These are phyloP conservation scores for Lipomyces kockii DNA, from an alignment of 805 yeast species.

Conservation along the genomic window DNA sequence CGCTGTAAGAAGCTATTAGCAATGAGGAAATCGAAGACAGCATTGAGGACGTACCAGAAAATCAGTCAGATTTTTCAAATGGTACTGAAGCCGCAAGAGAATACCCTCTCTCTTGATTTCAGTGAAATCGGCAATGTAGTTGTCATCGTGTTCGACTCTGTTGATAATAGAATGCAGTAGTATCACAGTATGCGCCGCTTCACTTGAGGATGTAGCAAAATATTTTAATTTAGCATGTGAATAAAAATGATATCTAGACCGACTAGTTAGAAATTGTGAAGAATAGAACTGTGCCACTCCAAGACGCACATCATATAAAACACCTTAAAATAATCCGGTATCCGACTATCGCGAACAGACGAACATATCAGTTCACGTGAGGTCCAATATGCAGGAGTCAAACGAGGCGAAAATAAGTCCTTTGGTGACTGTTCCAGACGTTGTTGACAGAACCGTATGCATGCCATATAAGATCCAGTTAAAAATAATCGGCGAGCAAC, in stretches of 20 bases:
- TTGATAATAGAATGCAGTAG: slow-evolving; percentile 11
- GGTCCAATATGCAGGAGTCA: slow-evolving; percentile 15
- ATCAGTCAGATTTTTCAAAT: slow-evolving; percentile 2
- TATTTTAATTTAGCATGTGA: slow-evolving; percentile 6
- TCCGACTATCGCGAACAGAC: slow-evolving; percentile 13
- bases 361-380: slow-evolving; percentile 4
- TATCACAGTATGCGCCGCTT: slow-evolving; percentile 15
- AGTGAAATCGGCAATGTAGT: slow-evolving; percentile 14
- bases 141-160: slow-evolving; percentile 13
- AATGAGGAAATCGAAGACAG: not conserved
- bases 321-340: slow-evolving; percentile 27
- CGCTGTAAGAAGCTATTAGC: not conserved
- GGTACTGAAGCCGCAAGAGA: not conserved
- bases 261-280: not conserved
- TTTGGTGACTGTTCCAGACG: slow-evolving; percentile 11
- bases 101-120: slow-evolving; percentile 3
- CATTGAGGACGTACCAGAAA: slow-evolving; percentile 6
- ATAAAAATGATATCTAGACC: slow-evolving; percentile 15
- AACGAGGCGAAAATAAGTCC: slow-evolving; percentile 13
- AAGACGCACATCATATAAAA: slow-evolving; percentile 19
- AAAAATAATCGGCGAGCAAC: slow-evolving; percentile 8
- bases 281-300: no score
- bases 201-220: slow-evolving; percentile 10
- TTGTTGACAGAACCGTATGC: slow-evolving; percentile 24
- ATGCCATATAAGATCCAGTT: slow-evolving; percentile 2